Conservation (phyloP, 257 asterid genomes). For the Coffea canephora region DNA sequence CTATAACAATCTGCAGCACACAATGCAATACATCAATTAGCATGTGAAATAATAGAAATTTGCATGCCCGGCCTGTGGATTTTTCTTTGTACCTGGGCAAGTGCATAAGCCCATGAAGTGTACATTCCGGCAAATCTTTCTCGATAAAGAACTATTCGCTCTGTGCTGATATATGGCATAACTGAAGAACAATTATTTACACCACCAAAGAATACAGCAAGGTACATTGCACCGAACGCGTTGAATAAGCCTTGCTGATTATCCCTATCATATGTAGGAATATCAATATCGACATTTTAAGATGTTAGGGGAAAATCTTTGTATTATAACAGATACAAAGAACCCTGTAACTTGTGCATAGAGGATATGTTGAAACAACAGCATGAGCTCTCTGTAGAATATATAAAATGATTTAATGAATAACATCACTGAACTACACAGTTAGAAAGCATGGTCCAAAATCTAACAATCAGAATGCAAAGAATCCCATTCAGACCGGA, state of each 20-base stretch:
- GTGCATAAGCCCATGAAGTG: constrained; percentile 56
- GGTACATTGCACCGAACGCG: constrained; percentile 45
- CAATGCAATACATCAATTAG: constrained; percentile 41
- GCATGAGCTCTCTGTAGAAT: too few relatives aligned
- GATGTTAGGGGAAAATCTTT: background rate
- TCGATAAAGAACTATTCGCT: constrained; percentile 49
- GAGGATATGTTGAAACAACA: too few relatives aligned
- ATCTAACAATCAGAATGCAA: too few relatives aligned
- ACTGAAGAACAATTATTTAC: constrained; percentile 45
- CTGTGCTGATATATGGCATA: constrained; percentile 42
- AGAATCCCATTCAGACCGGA: too few relatives aligned
- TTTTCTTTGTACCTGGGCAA: constrained; percentile 43
- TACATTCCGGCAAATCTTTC: constrained; percentile 65
- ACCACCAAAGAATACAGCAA: constrained; percentile 43
- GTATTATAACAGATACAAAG: too few relatives aligned
- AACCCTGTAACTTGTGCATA: too few relatives aligned
- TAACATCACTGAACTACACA: too few relatives aligned
- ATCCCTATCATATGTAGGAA: constrained; percentile 21
- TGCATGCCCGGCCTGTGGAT: constrained; percentile 42
- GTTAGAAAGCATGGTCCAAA: too few relatives aligned
- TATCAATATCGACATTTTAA: too few relatives aligned
- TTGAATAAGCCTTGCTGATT: constrained; percentile 48
- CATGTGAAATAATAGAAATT: constrained; percentile 46
- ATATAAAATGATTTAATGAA: too few relatives aligned
- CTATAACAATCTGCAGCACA: constrained; percentile 37